phyloP scores from a whole-genome alignment of 345 rosid genomes.

The Brassica incana region DNA sequence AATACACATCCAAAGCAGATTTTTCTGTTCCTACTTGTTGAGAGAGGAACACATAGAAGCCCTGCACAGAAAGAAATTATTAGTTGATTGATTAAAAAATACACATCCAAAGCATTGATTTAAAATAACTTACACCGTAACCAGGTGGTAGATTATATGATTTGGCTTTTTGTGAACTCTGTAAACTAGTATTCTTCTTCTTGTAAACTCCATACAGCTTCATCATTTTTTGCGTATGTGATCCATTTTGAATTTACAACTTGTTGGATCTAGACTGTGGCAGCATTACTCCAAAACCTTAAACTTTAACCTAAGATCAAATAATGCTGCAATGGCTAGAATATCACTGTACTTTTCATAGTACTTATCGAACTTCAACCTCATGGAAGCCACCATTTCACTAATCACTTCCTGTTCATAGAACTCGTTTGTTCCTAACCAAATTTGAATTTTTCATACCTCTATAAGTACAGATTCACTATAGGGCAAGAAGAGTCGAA shows the following conservation, averaged over 20 bases:
- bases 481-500: too few species aligned
- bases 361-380: too few species aligned
- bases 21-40: neutral
- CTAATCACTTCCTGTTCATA: neutral
- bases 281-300: too few species aligned
- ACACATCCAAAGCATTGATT: too few species aligned
- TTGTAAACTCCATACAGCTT: neutral
- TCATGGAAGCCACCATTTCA: neutral
- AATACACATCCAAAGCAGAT: neutral
- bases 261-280: neutral
- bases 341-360: neutral
- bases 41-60: neutral
- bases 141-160: neutral
- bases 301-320: neutral
- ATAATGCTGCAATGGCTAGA: neutral
- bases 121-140: neutral
- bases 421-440: neutral
- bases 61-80: too few species aligned
- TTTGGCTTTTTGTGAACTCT: neutral
- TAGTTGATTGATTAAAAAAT: too few species aligned
- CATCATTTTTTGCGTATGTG: neutral
- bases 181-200: neutral
- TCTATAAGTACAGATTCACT: too few species aligned
- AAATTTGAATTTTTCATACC: neutral
- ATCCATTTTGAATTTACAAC: neutral